A percentile compares a stretch with the other conserved stretches of the same genome.
phyloP scores from a whole-genome alignment of 2,329 filamentous ascomycete species.

The Aspergillus sp. region DNA sequence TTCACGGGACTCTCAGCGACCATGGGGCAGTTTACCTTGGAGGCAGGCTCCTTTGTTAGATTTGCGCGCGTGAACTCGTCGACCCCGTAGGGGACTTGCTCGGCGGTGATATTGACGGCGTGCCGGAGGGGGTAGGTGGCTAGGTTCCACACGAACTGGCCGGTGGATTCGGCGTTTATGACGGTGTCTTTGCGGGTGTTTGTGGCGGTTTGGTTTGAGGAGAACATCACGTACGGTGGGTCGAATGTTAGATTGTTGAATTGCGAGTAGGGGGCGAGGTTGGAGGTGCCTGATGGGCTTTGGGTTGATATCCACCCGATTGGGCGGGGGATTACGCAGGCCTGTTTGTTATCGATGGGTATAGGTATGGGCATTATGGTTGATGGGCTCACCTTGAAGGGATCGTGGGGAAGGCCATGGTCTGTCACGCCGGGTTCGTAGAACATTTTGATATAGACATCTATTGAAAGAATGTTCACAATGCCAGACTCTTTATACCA shows the following conservation, averaged over 20 bases:
- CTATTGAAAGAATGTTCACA: too few relatives aligned
- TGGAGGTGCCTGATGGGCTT: conserved; percentile 48
- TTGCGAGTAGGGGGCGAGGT: conserved; percentile 61
- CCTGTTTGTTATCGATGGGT: conserved; percentile 11
- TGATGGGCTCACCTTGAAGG: conserved; percentile 49
- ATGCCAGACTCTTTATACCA: too few relatives aligned
- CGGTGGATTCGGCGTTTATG: conserved; percentile 56
- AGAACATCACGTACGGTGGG: conserved; percentile 64
- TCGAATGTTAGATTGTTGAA: conserved; percentile 66
- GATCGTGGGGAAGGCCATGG: conserved; percentile 54
- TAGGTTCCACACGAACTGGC: conserved; percentile 60
- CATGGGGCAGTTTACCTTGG: conserved; percentile 48
- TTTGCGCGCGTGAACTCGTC: conserved; percentile 57
- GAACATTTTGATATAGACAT: conserved; percentile 41
- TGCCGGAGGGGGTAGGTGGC: conserved; percentile 58
- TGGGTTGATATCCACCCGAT: conserved; percentile 64
- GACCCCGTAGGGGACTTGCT: conserved; percentile 49
- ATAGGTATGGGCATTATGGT: not conserved
- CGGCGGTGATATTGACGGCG: conserved; percentile 55
- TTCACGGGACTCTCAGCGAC: conserved; percentile 55
- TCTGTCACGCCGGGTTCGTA: conserved; percentile 55
- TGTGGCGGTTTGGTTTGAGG: conserved; percentile 54
- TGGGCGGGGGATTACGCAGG: conserved; percentile 59
- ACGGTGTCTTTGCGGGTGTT: conserved; percentile 56
- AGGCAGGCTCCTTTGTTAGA: conserved; percentile 50